Base-by-base conservation (phyloP, 192 early-diverging fungal genomes). In the Coemansia sp. region DNA sequence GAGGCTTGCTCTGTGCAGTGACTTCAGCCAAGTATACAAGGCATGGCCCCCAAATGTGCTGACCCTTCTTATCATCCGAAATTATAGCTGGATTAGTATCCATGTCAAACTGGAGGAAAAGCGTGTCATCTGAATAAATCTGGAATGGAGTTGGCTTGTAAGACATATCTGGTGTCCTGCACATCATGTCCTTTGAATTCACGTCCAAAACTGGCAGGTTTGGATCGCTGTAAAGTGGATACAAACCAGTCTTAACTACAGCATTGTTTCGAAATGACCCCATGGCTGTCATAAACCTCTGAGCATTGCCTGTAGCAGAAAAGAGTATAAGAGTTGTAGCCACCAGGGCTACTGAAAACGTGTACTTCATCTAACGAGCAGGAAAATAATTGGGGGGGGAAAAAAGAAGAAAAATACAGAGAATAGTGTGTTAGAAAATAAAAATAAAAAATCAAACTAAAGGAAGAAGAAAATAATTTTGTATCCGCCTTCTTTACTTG, bases 21-120 rank as follows among this genome's bases (percentile, higher is more conserved):
- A 14, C n/a, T 22, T 35, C 32, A n/a, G 56, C 56, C 31, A 58
- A 22, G 11, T 58, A 58, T 3, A 58, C 35, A 37, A 58, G 32
- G 35, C 56, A 58, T 8, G 56, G 56, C n/a, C 56, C 56, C 56
- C 56, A 58, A n/a, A 58, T 58, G 19, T 58, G n/a, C 29, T 58
- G 35, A 1, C 35, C 56, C 56, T 58, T 58, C 11, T 37, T 38
- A 37, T 37, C 31, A 10, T 35, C 35, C 17, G 56, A 53, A 27
- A 53, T 53, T 6, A 53, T 31, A 17, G 32, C 17, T 38, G 31
- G 35, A 14, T 12, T 3, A 4, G 17, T 37, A n/a, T 58, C 35
- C 20, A 19, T 12, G n/a, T 35, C 35, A 58, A 58, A 58, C 17
- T 35, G 31, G 2, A 58, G 35, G 0, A 22, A 37, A 3, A 58